phyloP scores from a whole-genome alignment of 306 rosid genomes.

The Echinosophora koreensis region DNA sequence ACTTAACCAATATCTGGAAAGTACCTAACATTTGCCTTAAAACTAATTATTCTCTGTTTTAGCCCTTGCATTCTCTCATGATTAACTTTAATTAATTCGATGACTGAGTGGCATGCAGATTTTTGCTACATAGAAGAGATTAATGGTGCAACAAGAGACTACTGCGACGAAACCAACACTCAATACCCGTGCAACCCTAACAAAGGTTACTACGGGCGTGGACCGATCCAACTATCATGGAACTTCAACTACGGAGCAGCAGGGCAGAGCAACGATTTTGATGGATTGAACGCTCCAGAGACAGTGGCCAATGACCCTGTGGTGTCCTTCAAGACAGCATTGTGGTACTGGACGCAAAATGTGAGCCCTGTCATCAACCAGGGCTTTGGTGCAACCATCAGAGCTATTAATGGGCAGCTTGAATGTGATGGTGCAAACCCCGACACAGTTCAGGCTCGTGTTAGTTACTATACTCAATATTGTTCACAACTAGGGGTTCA shows the following conservation, averaged over 20 bases:
- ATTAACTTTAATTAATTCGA: too few relatives aligned
- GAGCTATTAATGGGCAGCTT: conserved; percentile 85
- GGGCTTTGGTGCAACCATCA: conserved; percentile 87
- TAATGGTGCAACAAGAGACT: conserved; percentile 75
- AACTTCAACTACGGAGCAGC: conserved; percentile 89
- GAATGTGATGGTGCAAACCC: conserved; percentile 78
- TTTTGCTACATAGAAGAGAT: conserved; percentile 92
- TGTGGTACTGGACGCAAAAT: conserved; percentile 85
- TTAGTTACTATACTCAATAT: conserved; percentile 64
- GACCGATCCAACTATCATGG: conserved; percentile 92
- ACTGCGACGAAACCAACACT: conserved; percentile 74
- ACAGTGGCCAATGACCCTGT: conserved; percentile 68
- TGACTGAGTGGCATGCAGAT: conserved; percentile 49
- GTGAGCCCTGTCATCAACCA: conserved; percentile 66
- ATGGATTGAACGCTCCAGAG: conserved; percentile 77
- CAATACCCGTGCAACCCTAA: conserved; percentile 69
- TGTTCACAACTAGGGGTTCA: conserved; percentile 72
- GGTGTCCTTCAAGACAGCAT: conserved; percentile 77
- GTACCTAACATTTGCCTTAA: too few relatives aligned
- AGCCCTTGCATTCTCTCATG: too few relatives aligned
- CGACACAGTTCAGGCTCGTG: conserved; percentile 58
- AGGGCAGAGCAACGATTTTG: conserved; percentile 66
- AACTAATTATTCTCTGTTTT: too few relatives aligned
- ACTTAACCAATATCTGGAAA: too few relatives aligned
- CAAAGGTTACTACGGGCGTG: conserved; percentile 86